Evolutionary conservation across 1,139 yeast species (phyloP), one percentile per base, ranked within the genome.

Genomic region (Suhomyces guaymorum): DNA sequence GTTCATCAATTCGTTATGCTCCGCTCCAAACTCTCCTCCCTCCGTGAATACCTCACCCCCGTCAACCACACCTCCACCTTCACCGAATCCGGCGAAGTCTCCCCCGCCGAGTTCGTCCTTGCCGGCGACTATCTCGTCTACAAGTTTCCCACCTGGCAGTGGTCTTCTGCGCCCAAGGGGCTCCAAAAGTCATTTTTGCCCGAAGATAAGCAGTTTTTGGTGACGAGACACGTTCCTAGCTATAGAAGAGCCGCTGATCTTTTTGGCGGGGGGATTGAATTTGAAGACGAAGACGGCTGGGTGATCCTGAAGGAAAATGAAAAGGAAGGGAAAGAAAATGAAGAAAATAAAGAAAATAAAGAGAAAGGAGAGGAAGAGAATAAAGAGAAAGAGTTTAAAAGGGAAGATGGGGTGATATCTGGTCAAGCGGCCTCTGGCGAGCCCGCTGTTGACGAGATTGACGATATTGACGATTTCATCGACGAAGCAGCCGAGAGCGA

Each of bases 121-220:
- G 96, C 97, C 5, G 97, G 97, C n/a, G 96, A 90, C 53, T 89
- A 86, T 56, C 65, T 92, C 42, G 92, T 82, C 23, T 80, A 79
- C 60, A 86, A 86, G 68, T 92, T 94, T 59, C 97, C 98, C 2
- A 94, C 97, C 0, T 92, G 99, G 98, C 78, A 81, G 45, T 92
- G 99, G 98, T 72, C 82, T 6, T 66, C 81, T 3, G 81, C 88
- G 7, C 82, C 94, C 14, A 66, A 73, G 8, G 75, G 74, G 49
- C 66, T 70, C 39, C 73, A 63, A 35, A 76, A 85, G 47, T 82
- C 79, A 43, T 92, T 88, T 51, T 64, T 92, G 43, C 98, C 98
- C 0, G 61, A 66, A 1, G 92, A 87, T 47, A 92, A 88, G 61
- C 98, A 92, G 61, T 87, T 74, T 47, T 64, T 92, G 30, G 84